Base-by-base conservation (phyloP, 192 early-diverging fungal species). In the Spizellomyces punctatus region DNA sequence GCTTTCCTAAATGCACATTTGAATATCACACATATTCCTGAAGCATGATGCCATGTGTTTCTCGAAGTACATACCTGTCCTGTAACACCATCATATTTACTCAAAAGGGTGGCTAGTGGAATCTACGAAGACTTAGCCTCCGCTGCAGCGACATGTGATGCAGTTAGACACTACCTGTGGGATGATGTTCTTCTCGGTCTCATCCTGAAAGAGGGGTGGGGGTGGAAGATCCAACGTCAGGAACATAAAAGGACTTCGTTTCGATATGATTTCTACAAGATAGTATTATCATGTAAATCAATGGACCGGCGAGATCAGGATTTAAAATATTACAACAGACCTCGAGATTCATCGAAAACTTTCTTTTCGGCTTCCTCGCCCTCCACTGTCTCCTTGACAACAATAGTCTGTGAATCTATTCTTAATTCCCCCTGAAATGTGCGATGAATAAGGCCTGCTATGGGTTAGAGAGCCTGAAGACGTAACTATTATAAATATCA, bases 211-310 rank as follows among this genome's bases (percentile, higher is more conserved):
- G 17, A 99, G 77, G 4, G 96, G 97, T 10, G 91, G 86, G 16
- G 93, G 91, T 27, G 97, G 97, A 16, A 96, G 78, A 62, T 99
- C 95, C 71, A 99, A 73, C 6, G 91, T 89, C 58, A 99, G 80
- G 46, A 96, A 87, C 64, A 98, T 71, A 72, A 99, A 98, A 4
- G 95, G 94, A 0, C 84, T 81, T 3, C 61, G 65, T 41, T 67
- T 81, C 10, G 79, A 78, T n/a, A 76, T 83, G 41, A 88, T 82
- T 54, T 83, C 89, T 91, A 64, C 57, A 43, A 46, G 41, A 74
- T 48, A 44, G 10, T 17, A 49, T 0, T 8, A 49, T 44, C 16
- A 55, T 36, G 47, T 16, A 66, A 41, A 16, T 10, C 22, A 42
- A 61, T 14, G 59, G 27, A 27, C 6, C 5, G 59, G 14, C 16